These are phyloP conservation scores for Tolypocladium endophyticum DNA, from an alignment of 2,329 filamentous ascomycete genomes.

Conservation along the genomic window DNA sequence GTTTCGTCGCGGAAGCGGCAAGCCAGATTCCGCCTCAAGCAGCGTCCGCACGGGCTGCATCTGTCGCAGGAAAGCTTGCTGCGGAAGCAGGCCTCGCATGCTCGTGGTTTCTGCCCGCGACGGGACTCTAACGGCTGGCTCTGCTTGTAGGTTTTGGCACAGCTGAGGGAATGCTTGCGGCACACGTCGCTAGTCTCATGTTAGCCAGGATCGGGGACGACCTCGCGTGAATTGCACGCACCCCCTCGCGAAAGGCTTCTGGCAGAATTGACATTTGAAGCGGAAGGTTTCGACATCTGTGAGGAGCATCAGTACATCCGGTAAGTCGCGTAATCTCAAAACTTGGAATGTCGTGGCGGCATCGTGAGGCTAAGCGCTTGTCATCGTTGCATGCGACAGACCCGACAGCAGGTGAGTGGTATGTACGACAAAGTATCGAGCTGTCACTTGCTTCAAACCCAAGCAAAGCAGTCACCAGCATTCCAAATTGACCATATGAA, in stretches of 20 bases:
- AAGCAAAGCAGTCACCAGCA: background rate
- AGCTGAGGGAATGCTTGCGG: constrained; percentile 1
- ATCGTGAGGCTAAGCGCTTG: too few relatives aligned
- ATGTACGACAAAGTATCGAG: background rate
- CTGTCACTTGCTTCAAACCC: background rate
- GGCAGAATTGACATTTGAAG: constrained; percentile 1
- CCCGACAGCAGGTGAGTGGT: background rate
- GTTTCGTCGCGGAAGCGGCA: constrained; percentile 1
- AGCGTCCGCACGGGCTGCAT: constrained; percentile 12
- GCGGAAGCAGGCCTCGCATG: constrained; percentile 17
- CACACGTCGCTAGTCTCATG: background rate
- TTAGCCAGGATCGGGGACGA: background rate
- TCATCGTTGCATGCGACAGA: too few relatives aligned
- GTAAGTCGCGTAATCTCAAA: too few relatives aligned
- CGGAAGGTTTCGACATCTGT: background rate
- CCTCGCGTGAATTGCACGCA: background rate
- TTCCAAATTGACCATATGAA: background rate
- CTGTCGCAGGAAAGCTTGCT: constrained; percentile 18
- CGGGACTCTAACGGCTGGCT: constrained; percentile 9
- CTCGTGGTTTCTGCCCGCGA: constrained; percentile 15
- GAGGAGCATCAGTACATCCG: background rate
- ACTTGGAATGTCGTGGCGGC: too few relatives aligned
- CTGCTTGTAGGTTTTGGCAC: constrained; percentile 4
- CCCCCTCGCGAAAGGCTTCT: background rate
- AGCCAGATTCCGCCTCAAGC: constrained; percentile 7